Evolutionary conservation across 78 protist genomes (phyloP).

Genomic region (Isochrysis galbana): DNA sequence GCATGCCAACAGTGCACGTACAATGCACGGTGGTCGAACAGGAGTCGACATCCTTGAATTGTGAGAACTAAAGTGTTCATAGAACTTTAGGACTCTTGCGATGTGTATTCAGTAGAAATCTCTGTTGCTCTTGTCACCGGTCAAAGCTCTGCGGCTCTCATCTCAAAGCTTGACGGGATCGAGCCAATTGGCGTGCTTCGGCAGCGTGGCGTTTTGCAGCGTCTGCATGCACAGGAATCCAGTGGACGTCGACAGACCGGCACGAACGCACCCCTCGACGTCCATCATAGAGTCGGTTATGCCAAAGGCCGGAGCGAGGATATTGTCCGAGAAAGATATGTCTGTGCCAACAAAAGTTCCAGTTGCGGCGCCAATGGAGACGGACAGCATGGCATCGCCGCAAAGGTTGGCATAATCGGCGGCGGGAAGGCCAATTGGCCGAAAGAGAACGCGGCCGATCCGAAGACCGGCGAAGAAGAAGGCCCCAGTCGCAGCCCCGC

Average conservation of each 20-base stretch:
- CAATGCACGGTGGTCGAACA: no score
- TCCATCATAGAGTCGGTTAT: not conserved
- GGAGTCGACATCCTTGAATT: no score
- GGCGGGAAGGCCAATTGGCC: not conserved
- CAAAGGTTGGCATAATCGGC: conserved; percentile 23
- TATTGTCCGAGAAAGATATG: not conserved
- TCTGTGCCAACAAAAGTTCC: conserved; percentile 35
- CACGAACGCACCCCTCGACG: not conserved
- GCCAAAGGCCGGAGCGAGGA: not conserved
- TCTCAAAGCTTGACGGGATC: conserved; percentile 6
- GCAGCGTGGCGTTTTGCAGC: not conserved
- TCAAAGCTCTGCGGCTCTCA: no score
- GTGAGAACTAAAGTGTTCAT: no score
- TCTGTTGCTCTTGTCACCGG: no score
- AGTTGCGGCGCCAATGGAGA: conserved; percentile 46
- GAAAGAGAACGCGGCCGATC: not conserved
- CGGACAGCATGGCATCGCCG: conserved; percentile 36
- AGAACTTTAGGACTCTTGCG: no score
- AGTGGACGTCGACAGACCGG: conserved; percentile 21
- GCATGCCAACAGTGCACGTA: no score
- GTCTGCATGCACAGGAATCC: conserved; percentile 31
- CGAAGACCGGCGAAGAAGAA: conserved; percentile 42
- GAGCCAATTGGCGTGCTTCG: conserved; percentile 25
- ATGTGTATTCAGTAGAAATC: no score
- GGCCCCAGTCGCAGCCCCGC: not conserved